Conservation (phyloP, 345 rosid species). For the Aegle marmelos region DNA sequence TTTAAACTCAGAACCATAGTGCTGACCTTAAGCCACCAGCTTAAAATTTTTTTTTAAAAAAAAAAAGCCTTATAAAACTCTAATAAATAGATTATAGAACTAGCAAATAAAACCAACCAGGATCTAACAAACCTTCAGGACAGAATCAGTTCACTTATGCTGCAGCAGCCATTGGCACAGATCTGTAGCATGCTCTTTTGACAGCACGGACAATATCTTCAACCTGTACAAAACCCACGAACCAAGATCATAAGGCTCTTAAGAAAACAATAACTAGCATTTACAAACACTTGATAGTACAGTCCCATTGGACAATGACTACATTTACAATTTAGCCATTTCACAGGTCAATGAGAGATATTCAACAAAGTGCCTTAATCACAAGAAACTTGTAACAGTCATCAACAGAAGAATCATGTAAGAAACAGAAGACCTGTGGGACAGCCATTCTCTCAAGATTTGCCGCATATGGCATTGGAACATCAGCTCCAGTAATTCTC, state of each 20-base stretch:
- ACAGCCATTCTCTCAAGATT: constrained; percentile 87
- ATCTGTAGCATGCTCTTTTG: constrained; percentile 63
- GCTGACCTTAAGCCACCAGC: neutral
- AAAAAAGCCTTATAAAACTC: neutral
- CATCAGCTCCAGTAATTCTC: constrained; percentile 90
- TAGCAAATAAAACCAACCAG: neutral
- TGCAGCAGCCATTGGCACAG: constrained; percentile 36
- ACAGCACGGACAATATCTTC: constrained; percentile 66
- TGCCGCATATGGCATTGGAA: constrained; percentile 89
- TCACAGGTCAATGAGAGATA: neutral
- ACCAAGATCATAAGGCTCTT: neutral
- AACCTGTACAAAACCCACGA: constrained; percentile 27
- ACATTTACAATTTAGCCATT: neutral
- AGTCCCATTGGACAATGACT: neutral
- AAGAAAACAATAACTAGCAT: neutral
- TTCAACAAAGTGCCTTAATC: neutral
- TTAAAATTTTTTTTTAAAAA: too few relatives aligned
- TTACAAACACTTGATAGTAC: neutral
- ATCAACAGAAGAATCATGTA: neutral
- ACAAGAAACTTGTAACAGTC: neutral
- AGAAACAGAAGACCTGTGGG: constrained; percentile 61
- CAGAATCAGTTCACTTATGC: constrained; percentile 18
- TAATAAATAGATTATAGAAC: neutral
- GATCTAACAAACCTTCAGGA: neutral
- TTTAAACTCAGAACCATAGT: neutral